Conservation (phyloP, 345 rosid species). For the Brassica rapa region DNA sequence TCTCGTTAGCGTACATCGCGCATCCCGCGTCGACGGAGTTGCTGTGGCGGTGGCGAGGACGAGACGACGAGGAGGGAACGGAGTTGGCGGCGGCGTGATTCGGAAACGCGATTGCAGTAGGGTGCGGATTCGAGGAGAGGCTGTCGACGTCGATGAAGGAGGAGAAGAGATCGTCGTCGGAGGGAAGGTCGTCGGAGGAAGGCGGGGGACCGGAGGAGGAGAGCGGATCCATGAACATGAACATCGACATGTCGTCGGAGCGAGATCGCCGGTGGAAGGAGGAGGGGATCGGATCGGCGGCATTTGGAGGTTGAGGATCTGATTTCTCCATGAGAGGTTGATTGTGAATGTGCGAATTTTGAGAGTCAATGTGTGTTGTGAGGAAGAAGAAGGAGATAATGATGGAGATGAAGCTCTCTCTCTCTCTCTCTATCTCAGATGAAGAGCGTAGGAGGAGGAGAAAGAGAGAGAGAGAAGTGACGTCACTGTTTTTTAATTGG, state of each 20-base stretch:
- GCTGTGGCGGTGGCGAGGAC: constrained; percentile 59
- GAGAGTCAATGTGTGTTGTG: constrained; percentile 9
- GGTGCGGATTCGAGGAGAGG: constrained; percentile 41
- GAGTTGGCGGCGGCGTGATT: background rate
- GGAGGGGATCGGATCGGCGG: background rate
- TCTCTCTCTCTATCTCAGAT: constrained; percentile 28
- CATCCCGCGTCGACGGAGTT: constrained; percentile 62
- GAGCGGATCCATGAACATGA: constrained; percentile 58
- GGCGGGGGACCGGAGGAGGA: constrained; percentile 41
- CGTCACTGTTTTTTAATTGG: constrained; percentile 1
- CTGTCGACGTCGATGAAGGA: constrained; percentile 63
- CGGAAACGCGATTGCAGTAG: constrained; percentile 5
- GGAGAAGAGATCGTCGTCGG: constrained; percentile 67
- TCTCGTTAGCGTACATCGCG: constrained; percentile 45
- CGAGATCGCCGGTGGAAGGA: constrained; percentile 62
- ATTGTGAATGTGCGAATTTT: background rate
- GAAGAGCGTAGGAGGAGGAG: background rate
- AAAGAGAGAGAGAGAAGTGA: constrained; percentile 36
- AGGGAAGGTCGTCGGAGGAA: constrained; percentile 51
- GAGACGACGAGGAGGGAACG: constrained; percentile 26
- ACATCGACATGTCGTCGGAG: constrained; percentile 55
- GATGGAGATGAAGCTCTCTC: constrained; percentile 26
- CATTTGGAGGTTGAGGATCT: constrained; percentile 25
- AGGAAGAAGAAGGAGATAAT: background rate
- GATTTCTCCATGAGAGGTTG: constrained; percentile 26